Evolutionary conservation across 1,284 basidiomycete genomes (phyloP).

Genomic region (Fomitopsis palustris): DNA sequence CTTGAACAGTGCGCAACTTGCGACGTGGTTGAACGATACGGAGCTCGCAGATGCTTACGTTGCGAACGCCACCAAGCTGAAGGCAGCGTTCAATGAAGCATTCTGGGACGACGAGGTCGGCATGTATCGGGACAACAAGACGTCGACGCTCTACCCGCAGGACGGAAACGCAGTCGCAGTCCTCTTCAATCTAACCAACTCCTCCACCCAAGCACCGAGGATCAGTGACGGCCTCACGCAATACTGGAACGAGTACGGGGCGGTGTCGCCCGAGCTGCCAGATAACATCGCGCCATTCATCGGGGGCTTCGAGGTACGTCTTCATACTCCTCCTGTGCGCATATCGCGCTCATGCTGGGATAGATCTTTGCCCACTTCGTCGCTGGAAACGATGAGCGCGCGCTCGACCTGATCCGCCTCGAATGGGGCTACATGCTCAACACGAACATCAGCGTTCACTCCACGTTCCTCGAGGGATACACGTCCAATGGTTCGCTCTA

Average conservation of each 20-base stretch:
- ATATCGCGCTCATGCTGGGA: not conserved
- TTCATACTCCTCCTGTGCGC: too few species aligned
- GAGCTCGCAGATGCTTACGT: constrained; percentile 32
- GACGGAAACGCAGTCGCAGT: constrained; percentile 50
- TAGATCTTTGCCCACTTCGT: constrained; percentile 50
- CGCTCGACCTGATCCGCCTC: constrained; percentile 43
- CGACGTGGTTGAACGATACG: constrained; percentile 34
- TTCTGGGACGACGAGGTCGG: constrained; percentile 43
- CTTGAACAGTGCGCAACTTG: constrained; percentile 43
- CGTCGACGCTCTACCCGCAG: constrained; percentile 44
- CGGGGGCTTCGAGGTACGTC: constrained; percentile 43
- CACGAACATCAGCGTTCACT: constrained; percentile 47
- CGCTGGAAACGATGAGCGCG: constrained; percentile 43
- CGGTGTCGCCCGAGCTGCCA: constrained; percentile 46
- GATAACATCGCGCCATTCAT: constrained; percentile 52
- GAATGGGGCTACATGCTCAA: constrained; percentile 56
- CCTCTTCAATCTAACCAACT: constrained; percentile 44
- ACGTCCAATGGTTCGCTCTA: constrained; percentile 47
- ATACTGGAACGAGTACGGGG: constrained; percentile 49
- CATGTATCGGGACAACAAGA: constrained; percentile 44
- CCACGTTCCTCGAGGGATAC: constrained; percentile 50
- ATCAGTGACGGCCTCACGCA: constrained; percentile 41
- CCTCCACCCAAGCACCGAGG: constrained; percentile 34
- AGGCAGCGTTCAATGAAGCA: constrained; percentile 37
- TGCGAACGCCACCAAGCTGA: constrained; percentile 40